Evolutionary conservation across 768 basidiomycete species (phyloP).

Genomic region (Boletus vinaceobasis): DNA sequence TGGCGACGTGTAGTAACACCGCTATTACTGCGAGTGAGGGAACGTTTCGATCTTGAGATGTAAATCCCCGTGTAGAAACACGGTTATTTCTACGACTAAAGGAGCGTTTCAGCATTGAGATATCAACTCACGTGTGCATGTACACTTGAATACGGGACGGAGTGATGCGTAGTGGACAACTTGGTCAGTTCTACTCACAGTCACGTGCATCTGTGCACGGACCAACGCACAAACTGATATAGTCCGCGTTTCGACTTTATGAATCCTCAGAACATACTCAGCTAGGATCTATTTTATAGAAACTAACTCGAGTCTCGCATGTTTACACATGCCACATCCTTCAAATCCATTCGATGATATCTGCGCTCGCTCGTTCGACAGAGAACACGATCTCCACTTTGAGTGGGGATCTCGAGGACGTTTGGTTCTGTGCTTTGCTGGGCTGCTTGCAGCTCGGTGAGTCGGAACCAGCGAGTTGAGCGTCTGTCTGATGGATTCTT

Average conservation of each 20-base stretch:
- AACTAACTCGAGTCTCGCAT: constrained; percentile 78
- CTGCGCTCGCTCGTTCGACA: constrained; percentile 60
- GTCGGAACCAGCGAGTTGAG: constrained; percentile 50
- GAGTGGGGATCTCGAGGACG: constrained; percentile 55
- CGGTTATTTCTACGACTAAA: not conserved
- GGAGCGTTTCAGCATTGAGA: not conserved
- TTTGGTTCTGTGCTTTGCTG: constrained; percentile 42
- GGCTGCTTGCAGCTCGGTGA: constrained; percentile 26
- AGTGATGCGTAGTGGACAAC: no score
- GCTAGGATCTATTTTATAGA: constrained; percentile 80
- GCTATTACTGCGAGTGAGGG: constrained; percentile 29
- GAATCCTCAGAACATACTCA: constrained; percentile 69
- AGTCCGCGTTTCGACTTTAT: constrained; percentile 13
- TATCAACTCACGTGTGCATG: constrained; percentile 10
- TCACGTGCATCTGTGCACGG: constrained; percentile 32
- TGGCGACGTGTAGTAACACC: constrained; percentile 40
- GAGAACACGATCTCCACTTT: constrained; percentile 52
- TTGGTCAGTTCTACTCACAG: not conserved
- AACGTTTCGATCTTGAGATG: not conserved
- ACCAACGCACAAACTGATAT: constrained; percentile 36
- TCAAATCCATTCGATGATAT: constrained; percentile 72
- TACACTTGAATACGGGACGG: constrained; percentile 50
- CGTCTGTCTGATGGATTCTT: constrained; percentile 61
- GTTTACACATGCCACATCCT: constrained; percentile 72
- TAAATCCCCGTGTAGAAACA: constrained; percentile 20